Base-by-base conservation (phyloP, 2,329 filamentous ascomycete species). In the Fusarium multiceps region DNA sequence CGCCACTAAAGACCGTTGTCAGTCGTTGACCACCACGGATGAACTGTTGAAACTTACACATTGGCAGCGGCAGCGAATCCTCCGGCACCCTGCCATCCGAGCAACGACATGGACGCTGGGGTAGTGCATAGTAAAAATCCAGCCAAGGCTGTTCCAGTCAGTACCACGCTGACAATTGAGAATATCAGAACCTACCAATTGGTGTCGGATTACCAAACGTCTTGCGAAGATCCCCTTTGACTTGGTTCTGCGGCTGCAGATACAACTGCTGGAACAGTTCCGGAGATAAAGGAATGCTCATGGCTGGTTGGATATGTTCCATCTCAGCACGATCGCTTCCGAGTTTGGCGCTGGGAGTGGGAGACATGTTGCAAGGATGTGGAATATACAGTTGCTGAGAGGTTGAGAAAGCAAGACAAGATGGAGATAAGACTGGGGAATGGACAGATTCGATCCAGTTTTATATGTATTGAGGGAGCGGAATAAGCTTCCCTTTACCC, bases 221-320 rank as follows among this genome's bases (percentile, higher is more conserved):
- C 70, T 82, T 82, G 21, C 84, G 77, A 23, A 86, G 73, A 14
- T 86, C 79, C 5, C 84, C 83, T 30, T 82, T 80, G 14, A 84
- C 81, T 0, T 74, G 74, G 30, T 80, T 83, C 61, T 85, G 80
- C 3, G 84, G 84, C 4, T 79, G 81, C 12, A 87, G 78, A 63
- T 86, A 87, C 3, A 87, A 76, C 76, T 87, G 86, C 73, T 87
- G 84, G 59, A 87, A 87, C 2, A 84, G 75, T 73, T 86, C 84
- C 1, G 84, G 83, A 0, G 85, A 80, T 55, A 87, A 83, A 8
- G 83, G 77, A 9, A 86, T 80, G 71, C 81, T 85, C 20, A 80
- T 81, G 56, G 77, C 76, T 3, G 78, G 77, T 14, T 71, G 72
- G 7, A 75, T 76, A 13, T 68, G 69, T 8, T 71, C 62, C 23